phyloP scores from a whole-genome alignment of 345 rosid species.

The Mallotus nudiflorus region DNA sequence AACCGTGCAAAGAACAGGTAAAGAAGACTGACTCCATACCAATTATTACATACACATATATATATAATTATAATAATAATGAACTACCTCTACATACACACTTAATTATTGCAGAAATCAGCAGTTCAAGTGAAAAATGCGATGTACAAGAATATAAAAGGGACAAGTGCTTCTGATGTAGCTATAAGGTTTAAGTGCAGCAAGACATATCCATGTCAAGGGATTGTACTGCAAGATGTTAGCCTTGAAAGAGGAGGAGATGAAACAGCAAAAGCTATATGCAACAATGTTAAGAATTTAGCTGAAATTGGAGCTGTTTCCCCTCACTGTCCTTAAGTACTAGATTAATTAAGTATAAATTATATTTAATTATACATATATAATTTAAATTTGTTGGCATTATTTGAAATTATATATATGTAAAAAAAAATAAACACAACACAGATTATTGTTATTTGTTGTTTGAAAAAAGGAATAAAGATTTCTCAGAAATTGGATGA shows the following conservation, averaged over 20 bases:
- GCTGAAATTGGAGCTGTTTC: conserved; percentile 46
- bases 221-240: conserved; percentile 54
- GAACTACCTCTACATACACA: no score
- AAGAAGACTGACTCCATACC: neutral
- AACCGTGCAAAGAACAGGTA: conserved; percentile 71
- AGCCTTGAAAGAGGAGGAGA: conserved; percentile 32
- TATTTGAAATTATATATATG: no score
- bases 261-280: conserved; percentile 38
- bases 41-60: no score
- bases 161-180: conserved; percentile 71
- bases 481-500: no score
- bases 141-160: conserved; percentile 64
- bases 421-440: neutral
- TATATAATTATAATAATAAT: neutral
- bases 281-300: conserved; percentile 51
- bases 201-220: conserved; percentile 56
- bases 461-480: neutral
- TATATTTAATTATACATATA: no score
- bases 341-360: no score
- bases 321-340: conserved; percentile 45
- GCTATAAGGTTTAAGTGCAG: conserved; percentile 72
- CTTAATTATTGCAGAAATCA: conserved; percentile 41
- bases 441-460: no score
- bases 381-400: no score
- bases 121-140: conserved; percentile 71